phyloP scores from a whole-genome alignment of 2,329 filamentous ascomycete genomes.

The Talaromyces sp. region DNA sequence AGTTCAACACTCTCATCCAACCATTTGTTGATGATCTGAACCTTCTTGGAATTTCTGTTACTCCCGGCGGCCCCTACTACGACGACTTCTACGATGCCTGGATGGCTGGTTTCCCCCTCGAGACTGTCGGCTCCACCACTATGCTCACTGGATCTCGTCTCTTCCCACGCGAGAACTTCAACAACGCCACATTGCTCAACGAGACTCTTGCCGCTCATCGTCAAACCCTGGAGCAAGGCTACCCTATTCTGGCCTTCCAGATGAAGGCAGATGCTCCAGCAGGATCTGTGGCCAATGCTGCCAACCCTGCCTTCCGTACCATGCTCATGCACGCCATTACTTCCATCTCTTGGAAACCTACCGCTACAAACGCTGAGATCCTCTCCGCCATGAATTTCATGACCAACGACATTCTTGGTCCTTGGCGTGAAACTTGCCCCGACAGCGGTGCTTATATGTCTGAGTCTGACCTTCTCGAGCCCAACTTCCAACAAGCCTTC shows the following conservation, averaged over 20 bases:
- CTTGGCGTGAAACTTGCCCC: constrained; percentile 24
- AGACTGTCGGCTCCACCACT: constrained; percentile 18
- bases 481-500: constrained; percentile 39
- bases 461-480: constrained; percentile 40
- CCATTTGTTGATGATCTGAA: constrained; percentile 26
- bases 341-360: constrained; percentile 21
- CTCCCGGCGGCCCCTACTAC: constrained; percentile 24
- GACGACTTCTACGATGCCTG: constrained; percentile 27
- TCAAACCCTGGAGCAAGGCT: constrained; percentile 23
- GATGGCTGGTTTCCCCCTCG: constrained; percentile 26
- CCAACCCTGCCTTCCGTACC: constrained; percentile 37
- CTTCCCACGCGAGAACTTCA: constrained; percentile 33
- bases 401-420: constrained; percentile 16
- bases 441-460: constrained; percentile 38
- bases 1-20: constrained; percentile 24
- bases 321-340: constrained; percentile 33
- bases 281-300: constrained; percentile 31
- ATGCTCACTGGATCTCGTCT: constrained; percentile 30
- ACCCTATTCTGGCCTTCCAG: constrained; percentile 30
- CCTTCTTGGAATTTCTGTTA: constrained; percentile 21
- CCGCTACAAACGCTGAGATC: constrained; percentile 35
- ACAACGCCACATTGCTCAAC: constrained; percentile 19
- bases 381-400: constrained; percentile 20
- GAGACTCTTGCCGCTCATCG: constrained; percentile 25
- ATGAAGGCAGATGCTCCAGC: constrained; percentile 25